Conservation (phyloP, 495 filamentous ascomycete species). For the Aspergillus ostianus region DNA sequence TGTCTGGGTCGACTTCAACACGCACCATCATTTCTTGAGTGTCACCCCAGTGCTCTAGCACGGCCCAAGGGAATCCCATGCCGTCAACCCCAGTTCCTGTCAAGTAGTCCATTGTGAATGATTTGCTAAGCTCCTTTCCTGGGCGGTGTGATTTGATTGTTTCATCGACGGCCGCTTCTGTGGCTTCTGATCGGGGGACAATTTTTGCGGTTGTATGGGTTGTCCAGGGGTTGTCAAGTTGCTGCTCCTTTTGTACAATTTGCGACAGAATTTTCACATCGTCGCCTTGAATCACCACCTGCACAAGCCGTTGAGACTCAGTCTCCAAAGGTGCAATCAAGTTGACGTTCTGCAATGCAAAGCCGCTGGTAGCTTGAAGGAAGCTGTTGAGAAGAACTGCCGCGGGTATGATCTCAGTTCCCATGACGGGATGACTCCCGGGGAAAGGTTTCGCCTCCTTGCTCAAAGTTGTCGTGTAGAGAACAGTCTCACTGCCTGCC, state of each 20-base stretch:
- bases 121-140: slow-evolving; percentile 14
- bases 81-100: slow-evolving; percentile 37
- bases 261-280: slow-evolving; percentile 31
- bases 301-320: slow-evolving; percentile 31
- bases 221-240: slow-evolving; percentile 30
- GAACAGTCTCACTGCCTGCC: slow-evolving; percentile 22
- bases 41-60: slow-evolving; percentile 39
- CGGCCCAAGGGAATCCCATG: slow-evolving; percentile 47
- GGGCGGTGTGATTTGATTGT: slow-evolving; percentile 20
- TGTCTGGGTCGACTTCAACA: slow-evolving; percentile 24
- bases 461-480: slow-evolving; percentile 30
- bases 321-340: slow-evolving; percentile 34
- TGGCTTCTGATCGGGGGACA: background rate
- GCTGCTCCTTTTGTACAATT: slow-evolving; percentile 13
- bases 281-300: slow-evolving; percentile 27
- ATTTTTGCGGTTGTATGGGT: slow-evolving; percentile 34
- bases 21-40: slow-evolving; percentile 40
- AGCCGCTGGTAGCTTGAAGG: slow-evolving; percentile 18
- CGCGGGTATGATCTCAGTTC: slow-evolving; percentile 44
- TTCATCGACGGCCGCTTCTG: background rate
- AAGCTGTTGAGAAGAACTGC: slow-evolving; percentile 43
- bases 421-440: slow-evolving; percentile 30
- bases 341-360: slow-evolving; percentile 17
- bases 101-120: slow-evolving; percentile 42
- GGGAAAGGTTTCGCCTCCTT: slow-evolving; percentile 35